These are phyloP conservation scores for thale cress (Arabidopsis thaliana) DNA, from an alignment of 345 rosid genomes.

Conservation along the genomic window TAIR10.1 NC_003070.9:11967001-11967500, in stretches of 20 bases:
- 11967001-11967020: background rate
- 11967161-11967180: slow-evolving; percentile 82
- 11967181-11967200: slow-evolving; percentile 77
- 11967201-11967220: slow-evolving; percentile 81
- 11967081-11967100: background rate
- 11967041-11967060: background rate
- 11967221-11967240: slow-evolving; percentile 79
- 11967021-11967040: background rate
- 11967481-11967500: slow-evolving; percentile 63
- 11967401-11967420: slow-evolving; percentile 79
- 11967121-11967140: slow-evolving; percentile 57
- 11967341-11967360: slow-evolving; percentile 71
- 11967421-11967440: slow-evolving; percentile 88
- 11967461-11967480: slow-evolving; percentile 84
- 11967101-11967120: background rate
- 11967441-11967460: slow-evolving; percentile 85
- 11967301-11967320: background rate
- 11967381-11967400: slow-evolving; percentile 81
- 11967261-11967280: background rate
- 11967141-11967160: slow-evolving; percentile 79
- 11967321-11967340: slow-evolving; percentile 2
- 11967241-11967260: slow-evolving; percentile 65
- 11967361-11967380: slow-evolving; percentile 89
- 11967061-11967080: background rate
- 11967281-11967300: background rate